Conservation (phyloP, 441 rosid species). For the Pelargonium cotyledonis region DNA sequence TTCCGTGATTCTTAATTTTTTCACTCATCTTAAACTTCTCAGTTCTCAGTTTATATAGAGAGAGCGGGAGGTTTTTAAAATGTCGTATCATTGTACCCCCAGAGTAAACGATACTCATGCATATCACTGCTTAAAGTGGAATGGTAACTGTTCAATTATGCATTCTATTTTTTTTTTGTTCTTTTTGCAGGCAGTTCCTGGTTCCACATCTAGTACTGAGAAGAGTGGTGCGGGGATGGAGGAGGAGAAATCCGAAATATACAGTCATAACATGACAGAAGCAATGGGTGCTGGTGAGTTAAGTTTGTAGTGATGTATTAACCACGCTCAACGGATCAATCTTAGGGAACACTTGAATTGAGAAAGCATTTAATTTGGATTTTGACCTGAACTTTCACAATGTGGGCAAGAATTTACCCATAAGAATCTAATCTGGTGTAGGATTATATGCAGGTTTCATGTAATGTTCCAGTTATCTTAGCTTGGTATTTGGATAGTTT, state of each 20-base stretch:
- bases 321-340: constrained; percentile 4
- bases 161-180: background rate
- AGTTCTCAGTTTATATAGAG: too few species aligned
- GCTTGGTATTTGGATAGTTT: background rate
- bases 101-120: too few species aligned
- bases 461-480: background rate
- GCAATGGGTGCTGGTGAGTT: constrained; percentile 95
- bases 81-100: too few species aligned
- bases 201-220: constrained; percentile 55
- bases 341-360: background rate
- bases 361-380: background rate
- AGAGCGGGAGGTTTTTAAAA: too few species aligned
- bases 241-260: constrained; percentile 68
- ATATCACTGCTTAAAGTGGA: too few species aligned
- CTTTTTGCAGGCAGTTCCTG: constrained; percentile 52
- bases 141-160: too few species aligned
- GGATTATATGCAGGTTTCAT: background rate
- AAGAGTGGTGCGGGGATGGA: constrained; percentile 37
- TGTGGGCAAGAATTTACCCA: background rate
- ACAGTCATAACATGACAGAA: constrained; percentile 84
- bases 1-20: too few species aligned
- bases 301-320: background rate
- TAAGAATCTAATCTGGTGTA: background rate
- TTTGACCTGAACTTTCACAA: background rate
- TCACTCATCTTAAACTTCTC: too few species aligned